These are phyloP conservation scores for Lichtheimia hyalospora DNA, from an alignment of 371 early-diverging fungal genomes.

Conservation along the genomic window DNA sequence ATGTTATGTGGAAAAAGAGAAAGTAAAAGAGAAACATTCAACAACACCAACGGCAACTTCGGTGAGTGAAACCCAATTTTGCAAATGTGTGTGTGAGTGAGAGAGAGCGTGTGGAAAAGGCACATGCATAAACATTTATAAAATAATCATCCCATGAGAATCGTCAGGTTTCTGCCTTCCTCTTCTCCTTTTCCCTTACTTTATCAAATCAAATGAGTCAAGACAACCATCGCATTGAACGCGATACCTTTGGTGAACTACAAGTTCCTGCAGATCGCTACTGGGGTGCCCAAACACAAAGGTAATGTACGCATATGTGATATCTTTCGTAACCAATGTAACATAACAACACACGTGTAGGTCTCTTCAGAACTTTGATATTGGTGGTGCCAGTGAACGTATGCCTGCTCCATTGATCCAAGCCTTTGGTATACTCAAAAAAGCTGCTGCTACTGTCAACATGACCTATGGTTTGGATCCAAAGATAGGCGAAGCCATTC, in stretches of 20 bases:
- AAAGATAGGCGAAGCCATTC: conserved; percentile 74
- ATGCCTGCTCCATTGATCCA: conserved; percentile 86
- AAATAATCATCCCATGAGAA: background rate
- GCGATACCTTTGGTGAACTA: conserved; percentile 87
- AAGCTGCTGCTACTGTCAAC: conserved; percentile 85
- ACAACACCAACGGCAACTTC: background rate
- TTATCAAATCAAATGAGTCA: background rate
- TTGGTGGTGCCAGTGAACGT: conserved; percentile 77
- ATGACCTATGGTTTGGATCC: conserved; percentile 70
- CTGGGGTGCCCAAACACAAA: conserved; percentile 92
- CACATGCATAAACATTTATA: background rate
- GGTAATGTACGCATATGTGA: conserved; percentile 33
- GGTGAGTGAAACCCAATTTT: background rate
- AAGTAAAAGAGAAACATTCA: conserved; percentile 3
- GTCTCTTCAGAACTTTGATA: conserved; percentile 83
- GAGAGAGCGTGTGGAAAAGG: background rate
- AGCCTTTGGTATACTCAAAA: conserved; percentile 88
- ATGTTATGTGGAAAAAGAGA: conserved; percentile 1
- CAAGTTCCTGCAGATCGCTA: conserved; percentile 84
- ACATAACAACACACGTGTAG: conserved; percentile 16
- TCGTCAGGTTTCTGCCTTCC: background rate
- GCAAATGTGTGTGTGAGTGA: background rate
- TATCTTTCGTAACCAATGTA: background rate
- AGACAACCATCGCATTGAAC: conserved; percentile 64
- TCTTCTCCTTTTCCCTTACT: conserved; percentile 1